phyloP scores from a whole-genome alignment of 768 basidiomycete species.

The Auricularia sp. region DNA sequence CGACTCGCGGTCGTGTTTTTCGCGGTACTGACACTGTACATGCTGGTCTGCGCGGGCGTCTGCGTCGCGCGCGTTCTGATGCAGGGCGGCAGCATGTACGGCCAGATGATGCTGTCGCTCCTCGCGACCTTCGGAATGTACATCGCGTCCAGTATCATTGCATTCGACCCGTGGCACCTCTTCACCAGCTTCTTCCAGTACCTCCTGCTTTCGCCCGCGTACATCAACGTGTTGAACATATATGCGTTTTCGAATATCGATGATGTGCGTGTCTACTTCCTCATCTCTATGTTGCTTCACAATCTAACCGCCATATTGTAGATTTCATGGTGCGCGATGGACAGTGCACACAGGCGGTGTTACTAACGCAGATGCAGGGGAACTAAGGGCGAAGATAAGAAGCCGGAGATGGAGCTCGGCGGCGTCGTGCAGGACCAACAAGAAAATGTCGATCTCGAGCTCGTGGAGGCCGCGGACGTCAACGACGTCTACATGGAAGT shows the following conservation, averaged over 20 bases:
- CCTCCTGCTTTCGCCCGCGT: conserved; percentile 73
- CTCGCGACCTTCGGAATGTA: conserved; percentile 84
- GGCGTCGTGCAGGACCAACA: conserved; percentile 71
- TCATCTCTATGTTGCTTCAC: not conserved
- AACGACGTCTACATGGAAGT: conserved; percentile 81
- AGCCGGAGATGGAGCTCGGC: conserved; percentile 67
- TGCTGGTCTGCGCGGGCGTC: conserved; percentile 71
- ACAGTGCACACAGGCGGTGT: not conserved
- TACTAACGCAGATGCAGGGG: conserved; percentile 60
- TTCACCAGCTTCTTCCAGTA: conserved; percentile 86
- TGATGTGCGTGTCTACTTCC: conserved; percentile 42
- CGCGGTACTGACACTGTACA: conserved; percentile 70
- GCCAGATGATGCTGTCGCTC: conserved; percentile 74
- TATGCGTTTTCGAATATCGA: conserved; percentile 82
- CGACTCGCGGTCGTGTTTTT: conserved; percentile 64
- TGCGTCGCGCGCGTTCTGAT: conserved; percentile 65
- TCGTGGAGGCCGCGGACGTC: conserved; percentile 70
- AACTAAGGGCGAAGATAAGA: conserved; percentile 66
- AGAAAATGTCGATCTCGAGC: conserved; percentile 78
- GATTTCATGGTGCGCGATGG: conserved; percentile 7
- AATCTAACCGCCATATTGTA: not conserved
- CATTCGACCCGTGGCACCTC: conserved; percentile 95
- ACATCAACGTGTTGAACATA: conserved; percentile 71
- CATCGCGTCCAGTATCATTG: conserved; percentile 63
- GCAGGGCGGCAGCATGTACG: conserved; percentile 58